Conservation (phyloP, 768 basidiomycete species). For the Leccinum subtestaceum region DNA sequence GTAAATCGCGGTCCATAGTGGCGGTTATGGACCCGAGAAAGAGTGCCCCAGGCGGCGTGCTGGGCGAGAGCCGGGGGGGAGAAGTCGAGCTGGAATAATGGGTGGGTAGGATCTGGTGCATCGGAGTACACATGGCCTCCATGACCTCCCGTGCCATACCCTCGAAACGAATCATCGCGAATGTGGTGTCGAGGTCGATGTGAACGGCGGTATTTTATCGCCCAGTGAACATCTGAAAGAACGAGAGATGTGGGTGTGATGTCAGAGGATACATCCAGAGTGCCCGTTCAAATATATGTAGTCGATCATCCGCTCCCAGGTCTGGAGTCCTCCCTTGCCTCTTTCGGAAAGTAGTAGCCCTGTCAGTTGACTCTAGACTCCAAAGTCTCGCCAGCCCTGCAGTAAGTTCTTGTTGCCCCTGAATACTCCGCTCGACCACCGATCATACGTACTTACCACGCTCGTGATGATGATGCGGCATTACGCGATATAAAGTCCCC, state of each 20-base stretch:
- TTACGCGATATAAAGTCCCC: background rate
- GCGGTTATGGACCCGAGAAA: conserved; percentile 70
- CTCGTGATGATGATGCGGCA: background rate
- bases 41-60: conserved; percentile 45
- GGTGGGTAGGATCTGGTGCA: conserved; percentile 66
- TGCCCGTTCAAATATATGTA: conserved; percentile 24
- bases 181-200: background rate
- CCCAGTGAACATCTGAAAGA: conserved; percentile 1
- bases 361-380: conserved; percentile 19
- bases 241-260: conserved; percentile 4
- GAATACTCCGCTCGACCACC: background rate
- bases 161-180: conserved; percentile 79
- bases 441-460: background rate
- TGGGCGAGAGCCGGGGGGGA: conserved; percentile 10
- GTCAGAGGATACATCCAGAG: conserved; percentile 13
- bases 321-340: conserved; percentile 22
- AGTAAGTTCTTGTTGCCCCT: conserved; percentile 2
- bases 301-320: conserved; percentile 20
- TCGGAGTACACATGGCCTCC: conserved; percentile 83
- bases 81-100: conserved; percentile 22
- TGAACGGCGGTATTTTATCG: conserved; percentile 5
- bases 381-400: background rate
- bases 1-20: conserved; percentile 51
- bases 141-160: conserved; percentile 69
- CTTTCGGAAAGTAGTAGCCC: conserved; percentile 22